phyloP scores from a whole-genome alignment of 768 basidiomycete species.

The Panaeolus papilionaceus region DNA sequence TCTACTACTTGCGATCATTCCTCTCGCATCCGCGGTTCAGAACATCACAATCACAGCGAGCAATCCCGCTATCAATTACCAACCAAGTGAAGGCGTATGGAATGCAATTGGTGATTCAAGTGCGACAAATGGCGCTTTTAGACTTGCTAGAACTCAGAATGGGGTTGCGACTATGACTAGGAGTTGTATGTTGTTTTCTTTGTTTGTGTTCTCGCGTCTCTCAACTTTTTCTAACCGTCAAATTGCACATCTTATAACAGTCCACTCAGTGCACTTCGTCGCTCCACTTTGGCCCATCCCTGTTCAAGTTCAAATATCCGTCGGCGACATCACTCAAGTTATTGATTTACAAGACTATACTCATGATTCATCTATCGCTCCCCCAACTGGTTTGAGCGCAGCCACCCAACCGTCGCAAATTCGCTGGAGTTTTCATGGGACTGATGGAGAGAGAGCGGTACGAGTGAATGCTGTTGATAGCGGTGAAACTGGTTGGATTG shows the following conservation, averaged over 20 bases:
- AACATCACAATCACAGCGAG: neutral
- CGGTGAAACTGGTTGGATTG: neutral
- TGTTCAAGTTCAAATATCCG: neutral
- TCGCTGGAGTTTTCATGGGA: slow-evolving; percentile 1
- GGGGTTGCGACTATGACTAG: neutral
- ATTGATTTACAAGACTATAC: neutral
- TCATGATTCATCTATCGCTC: neutral
- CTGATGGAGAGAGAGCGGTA: neutral
- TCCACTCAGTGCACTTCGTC: neutral
- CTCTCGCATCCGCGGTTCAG: neutral
- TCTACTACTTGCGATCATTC: neutral
- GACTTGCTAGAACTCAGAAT: neutral
- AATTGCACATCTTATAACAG: neutral
- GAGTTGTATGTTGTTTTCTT: neutral
- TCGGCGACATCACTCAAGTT: neutral
- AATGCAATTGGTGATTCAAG: slow-evolving; percentile 1
- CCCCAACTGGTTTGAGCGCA: neutral
- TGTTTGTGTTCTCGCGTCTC: neutral
- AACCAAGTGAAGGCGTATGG: neutral
- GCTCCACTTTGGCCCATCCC: neutral
- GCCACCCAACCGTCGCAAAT: neutral
- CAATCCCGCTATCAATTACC: neutral
- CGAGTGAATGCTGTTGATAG: neutral
- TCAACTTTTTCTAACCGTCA: no score
- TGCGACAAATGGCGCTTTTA: neutral